Base-by-base conservation (phyloP, 208 protist genomes). In the Tritrichomonas musculus region DNA sequence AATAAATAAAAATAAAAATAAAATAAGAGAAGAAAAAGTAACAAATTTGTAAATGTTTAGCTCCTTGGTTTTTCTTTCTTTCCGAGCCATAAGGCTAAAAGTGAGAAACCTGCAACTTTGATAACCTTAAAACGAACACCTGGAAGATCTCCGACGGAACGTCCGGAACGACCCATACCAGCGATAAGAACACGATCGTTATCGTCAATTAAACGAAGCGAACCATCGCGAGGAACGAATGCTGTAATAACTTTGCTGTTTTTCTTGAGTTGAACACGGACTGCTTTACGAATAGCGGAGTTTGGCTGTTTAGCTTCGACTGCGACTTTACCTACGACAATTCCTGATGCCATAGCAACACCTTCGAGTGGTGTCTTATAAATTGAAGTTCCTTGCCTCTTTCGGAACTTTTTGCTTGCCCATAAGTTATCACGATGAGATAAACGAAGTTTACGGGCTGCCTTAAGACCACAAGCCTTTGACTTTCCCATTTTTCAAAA, bases 301-400 rank as follows among this genome's bases (percentile, higher is more conserved):
- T 99, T 99, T 95, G 99, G 99, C 97, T 99, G 99, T 96, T 99
- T 99, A 88, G 98, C 97, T 95, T 99, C 98, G 96, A 99, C 98
- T 95, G 98, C 99, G 94, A 97, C 96, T 93, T 94, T 82, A 20
- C 41, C 41, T 20, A 50, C 41, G 25, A 82, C 73, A 44, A 82
- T 82, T 20, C 73, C 73, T 25, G 73, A 82, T 20, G 73, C 73
- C 73, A 82, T 82, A 20, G 73, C 33, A 53, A 36, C 41, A 53
- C 73, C 73, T 53, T 82, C 73, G 11, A 82, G 41, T 82, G 73
- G 73, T 82, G 73, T 82, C 39, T 44, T 82, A 41, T 82, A 82
- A 36, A 82, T 44, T 36, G 73, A 50, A 11, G 73, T 82, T 20
- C 39, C 30, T 25, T 50, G 73, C 1, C 5, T 20, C 11, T 36